Evolutionary conservation across 768 basidiomycete genomes (phyloP).

Genomic region (Daedaleopsis sinensis): DNA sequence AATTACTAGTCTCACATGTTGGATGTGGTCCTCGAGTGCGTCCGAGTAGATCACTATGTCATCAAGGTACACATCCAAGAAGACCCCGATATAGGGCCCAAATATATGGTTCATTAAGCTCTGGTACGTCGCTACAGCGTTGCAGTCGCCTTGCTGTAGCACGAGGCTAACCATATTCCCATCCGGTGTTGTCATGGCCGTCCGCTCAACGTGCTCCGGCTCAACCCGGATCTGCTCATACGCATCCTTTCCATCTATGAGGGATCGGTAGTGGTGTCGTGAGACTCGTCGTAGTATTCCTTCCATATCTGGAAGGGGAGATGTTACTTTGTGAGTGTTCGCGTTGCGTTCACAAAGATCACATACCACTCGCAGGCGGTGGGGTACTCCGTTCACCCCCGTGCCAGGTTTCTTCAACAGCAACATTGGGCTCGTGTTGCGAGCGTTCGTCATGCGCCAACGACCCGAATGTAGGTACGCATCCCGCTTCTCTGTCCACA

Average conservation of each 20-base stretch:
- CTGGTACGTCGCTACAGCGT: conserved; percentile 42
- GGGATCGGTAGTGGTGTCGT: conserved; percentile 19
- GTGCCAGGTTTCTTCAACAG: conserved; percentile 33
- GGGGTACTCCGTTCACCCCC: conserved; percentile 8
- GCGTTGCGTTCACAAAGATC: conserved; percentile 33
- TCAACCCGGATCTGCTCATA: conserved; percentile 35
- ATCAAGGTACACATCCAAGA: conserved; percentile 39
- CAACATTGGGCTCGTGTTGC: conserved; percentile 37
- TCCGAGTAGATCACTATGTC: conserved; percentile 39
- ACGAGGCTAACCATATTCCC: conserved; percentile 35
- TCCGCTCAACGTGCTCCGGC: conserved; percentile 24
- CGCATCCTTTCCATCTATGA: conserved; percentile 32
- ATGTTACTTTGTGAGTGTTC: conserved; percentile 33
- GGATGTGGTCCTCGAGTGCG: conserved; percentile 31
- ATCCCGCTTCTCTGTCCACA: conserved; percentile 35
- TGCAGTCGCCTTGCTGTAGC: conserved; percentile 37
- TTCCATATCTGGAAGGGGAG: conserved; percentile 32
- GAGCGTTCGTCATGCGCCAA: conserved; percentile 33
- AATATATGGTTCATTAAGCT: conserved; percentile 46
- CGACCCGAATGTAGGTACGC: conserved; percentile 34
- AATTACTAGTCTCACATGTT: conserved; percentile 36
- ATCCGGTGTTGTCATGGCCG: conserved; percentile 31
- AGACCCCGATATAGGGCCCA: conserved; percentile 30
- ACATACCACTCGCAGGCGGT: conserved; percentile 14
- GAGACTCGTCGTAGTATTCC: conserved; percentile 27